Conservation (phyloP, 768 basidiomycete species). For the Lentinula sp. region DNA sequence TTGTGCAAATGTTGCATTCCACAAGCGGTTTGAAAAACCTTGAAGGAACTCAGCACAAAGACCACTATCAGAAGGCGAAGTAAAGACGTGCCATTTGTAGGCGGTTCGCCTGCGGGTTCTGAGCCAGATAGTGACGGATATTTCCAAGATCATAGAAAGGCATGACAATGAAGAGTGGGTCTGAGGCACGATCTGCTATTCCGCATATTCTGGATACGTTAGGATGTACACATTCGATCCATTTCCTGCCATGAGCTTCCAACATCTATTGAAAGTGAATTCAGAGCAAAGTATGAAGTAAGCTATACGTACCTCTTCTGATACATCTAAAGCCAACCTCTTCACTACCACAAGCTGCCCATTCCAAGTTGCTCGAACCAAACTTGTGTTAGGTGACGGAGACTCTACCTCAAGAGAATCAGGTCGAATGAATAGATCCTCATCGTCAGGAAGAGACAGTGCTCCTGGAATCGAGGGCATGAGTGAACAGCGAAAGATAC, state of each 20-base stretch:
- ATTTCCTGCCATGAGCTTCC: constrained; percentile 12
- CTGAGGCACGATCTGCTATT: constrained; percentile 14
- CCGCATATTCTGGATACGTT: constrained; percentile 19
- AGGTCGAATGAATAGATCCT: not conserved
- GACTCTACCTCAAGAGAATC: not conserved
- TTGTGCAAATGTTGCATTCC: constrained; percentile 21
- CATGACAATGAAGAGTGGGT: constrained; percentile 16
- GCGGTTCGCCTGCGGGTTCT: constrained; percentile 15
- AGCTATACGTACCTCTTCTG: constrained; percentile 1
- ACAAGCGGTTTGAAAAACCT: constrained; percentile 16
- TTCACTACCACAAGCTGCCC: constrained; percentile 4
- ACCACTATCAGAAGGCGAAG: not conserved
- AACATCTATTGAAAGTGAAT: constrained; percentile 9
- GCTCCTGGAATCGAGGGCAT: not conserved
- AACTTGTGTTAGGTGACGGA: not conserved
- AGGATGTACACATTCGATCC: constrained; percentile 15
- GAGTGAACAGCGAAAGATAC: not conserved
- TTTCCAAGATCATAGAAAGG: constrained; percentile 15
- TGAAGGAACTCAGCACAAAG: not conserved
- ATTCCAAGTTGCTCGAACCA: constrained; percentile 4
- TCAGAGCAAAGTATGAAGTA: not conserved
- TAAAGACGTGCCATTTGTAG: constrained; percentile 9
- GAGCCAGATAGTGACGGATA: constrained; percentile 12
- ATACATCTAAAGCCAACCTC: not conserved
- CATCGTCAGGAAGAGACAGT: not conserved